Conservation (phyloP, 78 protist species). For the Speleostelium caveatum region DNA sequence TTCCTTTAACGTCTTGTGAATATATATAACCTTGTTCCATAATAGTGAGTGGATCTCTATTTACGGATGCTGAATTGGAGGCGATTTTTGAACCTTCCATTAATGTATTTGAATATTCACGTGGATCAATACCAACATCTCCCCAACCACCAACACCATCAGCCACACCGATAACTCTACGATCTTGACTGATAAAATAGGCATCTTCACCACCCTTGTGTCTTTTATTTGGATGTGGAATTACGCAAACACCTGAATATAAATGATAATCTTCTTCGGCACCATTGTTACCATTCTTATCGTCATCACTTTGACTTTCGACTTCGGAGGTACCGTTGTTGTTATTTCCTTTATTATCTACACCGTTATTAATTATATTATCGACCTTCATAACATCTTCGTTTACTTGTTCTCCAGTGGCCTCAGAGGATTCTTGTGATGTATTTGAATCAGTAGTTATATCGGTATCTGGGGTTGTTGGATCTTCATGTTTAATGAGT, state of each 20-base stretch:
- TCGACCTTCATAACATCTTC: not conserved
- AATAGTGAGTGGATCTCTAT: constrained; percentile 42
- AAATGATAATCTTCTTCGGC: constrained; percentile 11
- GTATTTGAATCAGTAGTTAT: not conserved
- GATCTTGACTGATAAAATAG: constrained; percentile 47
- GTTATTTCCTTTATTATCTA: not conserved
- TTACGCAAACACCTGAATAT: constrained; percentile 56
- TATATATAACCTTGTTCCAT: constrained; percentile 72
- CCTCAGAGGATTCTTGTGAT: not conserved
- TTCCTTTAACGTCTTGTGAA: constrained; percentile 77
- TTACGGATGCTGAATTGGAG: not conserved
- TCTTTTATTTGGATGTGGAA: constrained; percentile 81
- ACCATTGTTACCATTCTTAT: not conserved
- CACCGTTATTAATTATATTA: not conserved
- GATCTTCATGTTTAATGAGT: not conserved
- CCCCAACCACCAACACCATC: constrained; percentile 80
- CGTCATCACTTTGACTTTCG: not conserved
- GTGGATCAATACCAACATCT: constrained; percentile 71
- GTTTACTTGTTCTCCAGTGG: not conserved
- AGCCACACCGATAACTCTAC: constrained; percentile 54
- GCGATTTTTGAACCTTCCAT: constrained; percentile 83
- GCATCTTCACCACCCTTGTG: constrained; percentile 85
- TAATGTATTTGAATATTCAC: constrained; percentile 75
- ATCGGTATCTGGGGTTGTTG: not conserved
- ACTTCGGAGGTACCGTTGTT: constrained; percentile 5